Evolutionary conservation across 768 basidiomycete species (phyloP), one percentile per base, ranked within the genome.

Genomic region (Peribolospora kevripleyi): DNA sequence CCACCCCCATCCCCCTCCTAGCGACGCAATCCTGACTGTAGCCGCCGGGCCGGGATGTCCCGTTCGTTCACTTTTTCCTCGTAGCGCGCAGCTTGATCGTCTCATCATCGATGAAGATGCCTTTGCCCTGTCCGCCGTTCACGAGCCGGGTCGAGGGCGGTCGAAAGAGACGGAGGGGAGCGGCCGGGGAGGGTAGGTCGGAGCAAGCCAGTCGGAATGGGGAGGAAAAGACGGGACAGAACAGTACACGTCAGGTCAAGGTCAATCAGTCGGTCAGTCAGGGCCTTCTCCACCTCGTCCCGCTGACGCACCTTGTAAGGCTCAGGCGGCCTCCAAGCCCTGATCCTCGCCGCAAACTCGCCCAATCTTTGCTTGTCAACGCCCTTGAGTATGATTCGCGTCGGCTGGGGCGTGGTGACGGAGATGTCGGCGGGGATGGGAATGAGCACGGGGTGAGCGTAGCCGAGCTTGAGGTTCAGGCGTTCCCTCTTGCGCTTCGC

Each of bases 71-170:
- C 25, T 25, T 25, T 25, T 25, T 25, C 25, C 25, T 25, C 25
- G 25, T 25, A 25, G 25, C 25, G 25, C 25, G 25, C 25, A 25
- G 25, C 25, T 25, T 25, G 25, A 25, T 25, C 25, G 25, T 81
- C 68, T 98, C 91, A 63, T 79, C 75, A n/a, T 84, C 88, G 53
- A 95, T 76, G 62, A 95, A 91, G 57, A 95, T 80, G 59, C 90
- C 90, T 84, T 97, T 63, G 7, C 62, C 60, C 60, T 61, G 54
- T 45, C 8, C 43, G 43, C 13, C 8, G 43, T 45, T 7, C 13
- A 25, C 25, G 25, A 25, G 25, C 25, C 25, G 25, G 25, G 25
- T 25, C 25, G 25, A 25, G 25, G 25, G 25, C 25, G 25, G 25
- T 25, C 52, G 48, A 43, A 7, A 0, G 6, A 11, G 25, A 40